A percentile compares a stretch with the other conserved stretches of the same genome.
phyloP scores from a whole-genome alignment of 441 rosid genomes.

The Manihot esculenta region DNA sequence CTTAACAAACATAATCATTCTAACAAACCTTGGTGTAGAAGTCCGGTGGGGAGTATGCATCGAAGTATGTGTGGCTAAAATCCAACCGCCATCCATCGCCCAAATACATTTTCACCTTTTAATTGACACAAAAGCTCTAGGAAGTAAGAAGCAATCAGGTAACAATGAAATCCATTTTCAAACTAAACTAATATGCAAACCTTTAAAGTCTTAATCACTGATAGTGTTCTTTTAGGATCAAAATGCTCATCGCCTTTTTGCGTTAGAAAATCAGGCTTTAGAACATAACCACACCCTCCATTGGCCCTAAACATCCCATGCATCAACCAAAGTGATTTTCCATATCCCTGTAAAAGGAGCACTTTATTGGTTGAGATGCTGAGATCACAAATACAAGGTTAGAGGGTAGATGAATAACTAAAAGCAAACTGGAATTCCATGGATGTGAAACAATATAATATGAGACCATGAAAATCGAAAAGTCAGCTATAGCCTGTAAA shows the following conservation, averaged over 20 bases:
- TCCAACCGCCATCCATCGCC: slow-evolving; percentile 91
- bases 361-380: not conserved
- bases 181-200: slow-evolving; percentile 29
- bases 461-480: not conserved
- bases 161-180: slow-evolving; percentile 2
- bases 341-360: slow-evolving; percentile 52
- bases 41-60: slow-evolving; percentile 83
- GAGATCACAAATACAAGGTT: not conserved
- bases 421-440: not conserved
- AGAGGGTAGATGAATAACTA: not conserved
- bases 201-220: slow-evolving; percentile 57
- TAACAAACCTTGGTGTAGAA: slow-evolving; percentile 65
- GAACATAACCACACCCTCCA: slow-evolving; percentile 82
- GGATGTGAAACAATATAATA: not conserved
- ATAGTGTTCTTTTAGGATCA: slow-evolving; percentile 49
- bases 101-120: slow-evolving; percentile 71
- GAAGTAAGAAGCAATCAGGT: not conserved
- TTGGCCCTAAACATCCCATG: slow-evolving; percentile 90
- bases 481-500: not conserved
- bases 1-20: too few relatives aligned
- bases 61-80: slow-evolving; percentile 76
- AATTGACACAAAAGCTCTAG: not conserved
- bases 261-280: slow-evolving; percentile 68
- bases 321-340: slow-evolving; percentile 83
- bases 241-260: slow-evolving; percentile 46